Base-by-base conservation (phyloP, 768 basidiomycete species). In the Rhodotorula babjevae region DNA sequence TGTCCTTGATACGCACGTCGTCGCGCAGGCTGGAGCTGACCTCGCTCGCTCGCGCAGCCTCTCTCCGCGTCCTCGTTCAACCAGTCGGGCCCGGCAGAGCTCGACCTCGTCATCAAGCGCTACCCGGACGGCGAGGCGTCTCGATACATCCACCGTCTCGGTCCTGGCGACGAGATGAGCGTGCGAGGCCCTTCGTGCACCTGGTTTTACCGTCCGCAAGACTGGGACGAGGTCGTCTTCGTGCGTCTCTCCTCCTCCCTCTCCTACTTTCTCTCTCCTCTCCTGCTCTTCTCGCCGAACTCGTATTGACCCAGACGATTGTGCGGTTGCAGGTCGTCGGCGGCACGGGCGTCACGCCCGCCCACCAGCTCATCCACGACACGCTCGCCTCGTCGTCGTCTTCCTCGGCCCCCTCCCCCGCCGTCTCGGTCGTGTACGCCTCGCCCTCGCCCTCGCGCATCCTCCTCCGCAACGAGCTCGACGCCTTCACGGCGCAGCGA, bases 261-360 rank as follows among this genome's bases (percentile, higher is more conserved):
- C 21, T 40, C 57, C 55, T 18, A 1, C 19, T 56, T 21, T 10
- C 4, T 14, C 33, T 58, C 31, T 18, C 31, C 3, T 57, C 12
- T 18, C 29, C 7, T n/a, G 53, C 52, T 19, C 27, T 27, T 1
- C 18, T 2, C 31, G 33, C 7, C 42, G 42, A 42, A 14, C 14
- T 46, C 14, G 40, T 23, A 16, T 33, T 53, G 19, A 55, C n/a
- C 44, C 36, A 18, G 29, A 14, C 4, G 21, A 14, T 23, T 19
- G 1, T n/a, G 0, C 44, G 2, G 2, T 15, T 15, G 25, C 63
- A 79, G 78, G 72, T 79, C 58, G 78, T 75, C 8, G 78, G 78
- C n/a, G 78, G 78, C 3, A 79, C 78, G 1, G 78, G 78, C 21
- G 64, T 79, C 23, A 75, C 78, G 0, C 78, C 78, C 21, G 72